Percentiles rank a stretch among this genome's conserved stretches.
These are phyloP conservation scores for Pythium oligandrum DNA, from an alignment of 352 stramenopile genomes.

Conservation along the genomic window DNA sequence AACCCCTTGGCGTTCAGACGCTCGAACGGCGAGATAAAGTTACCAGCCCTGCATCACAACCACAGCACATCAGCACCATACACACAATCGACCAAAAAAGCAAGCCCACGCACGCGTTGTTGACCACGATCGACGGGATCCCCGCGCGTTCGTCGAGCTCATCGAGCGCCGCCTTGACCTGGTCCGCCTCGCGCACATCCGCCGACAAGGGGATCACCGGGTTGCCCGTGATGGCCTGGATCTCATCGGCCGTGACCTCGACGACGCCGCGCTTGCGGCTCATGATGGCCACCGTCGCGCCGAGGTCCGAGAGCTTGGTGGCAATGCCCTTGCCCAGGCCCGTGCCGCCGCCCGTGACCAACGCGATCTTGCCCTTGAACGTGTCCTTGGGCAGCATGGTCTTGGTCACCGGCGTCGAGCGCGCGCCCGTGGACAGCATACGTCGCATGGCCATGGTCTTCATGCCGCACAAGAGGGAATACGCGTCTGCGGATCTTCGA, in stretches of 20 bases:
- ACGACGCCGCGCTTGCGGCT: slow-evolving; percentile 91
- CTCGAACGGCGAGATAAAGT: slow-evolving; percentile 93
- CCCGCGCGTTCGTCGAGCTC: slow-evolving; percentile 57
- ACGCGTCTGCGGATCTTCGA: background rate
- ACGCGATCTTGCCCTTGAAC: slow-evolving; percentile 81
- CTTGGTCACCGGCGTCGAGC: slow-evolving; percentile 29
- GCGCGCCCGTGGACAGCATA: slow-evolving; percentile 6
- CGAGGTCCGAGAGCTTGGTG: slow-evolving; percentile 90
- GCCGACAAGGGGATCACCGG: slow-evolving; percentile 60
- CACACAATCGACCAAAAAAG: slow-evolving; percentile 28
- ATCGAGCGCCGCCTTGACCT: slow-evolving; percentile 84
- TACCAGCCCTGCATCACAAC: slow-evolving; percentile 77
- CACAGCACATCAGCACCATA: slow-evolving; percentile 13
- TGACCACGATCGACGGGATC: slow-evolving; percentile 75
- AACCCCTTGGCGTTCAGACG: slow-evolving; percentile 93
- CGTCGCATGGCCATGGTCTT: background rate
- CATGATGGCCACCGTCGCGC: slow-evolving; percentile 93
- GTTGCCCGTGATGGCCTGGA: slow-evolving; percentile 60
- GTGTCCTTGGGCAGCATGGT: slow-evolving; percentile 67
- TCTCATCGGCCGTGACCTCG: slow-evolving; percentile 73
- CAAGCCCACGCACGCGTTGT: slow-evolving; percentile 53
- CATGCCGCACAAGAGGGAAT: too few species aligned
- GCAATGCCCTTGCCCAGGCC: slow-evolving; percentile 94
- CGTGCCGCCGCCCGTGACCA: slow-evolving; percentile 94
- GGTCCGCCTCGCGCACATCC: slow-evolving; percentile 88